Base-by-base conservation (phyloP, 495 filamentous ascomycete species). In the Neurospora discreta region DNA sequence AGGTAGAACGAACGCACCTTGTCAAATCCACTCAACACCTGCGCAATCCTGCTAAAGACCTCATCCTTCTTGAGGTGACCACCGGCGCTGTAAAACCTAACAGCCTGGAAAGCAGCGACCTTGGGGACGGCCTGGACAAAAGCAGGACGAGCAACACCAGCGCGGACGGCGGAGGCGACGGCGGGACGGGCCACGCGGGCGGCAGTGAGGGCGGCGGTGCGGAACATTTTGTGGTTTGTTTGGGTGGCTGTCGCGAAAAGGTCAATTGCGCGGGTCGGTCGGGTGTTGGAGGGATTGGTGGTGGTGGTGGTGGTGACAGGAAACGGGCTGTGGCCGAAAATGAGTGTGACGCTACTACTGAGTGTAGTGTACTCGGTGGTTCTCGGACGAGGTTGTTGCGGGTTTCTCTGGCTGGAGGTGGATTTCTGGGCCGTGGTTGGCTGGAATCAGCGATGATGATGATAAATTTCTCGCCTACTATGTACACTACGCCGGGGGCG, bases 21-120 rank as follows among this genome's bases (percentile, higher is more conserved):
- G 85, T 99, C 95, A 84, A 98, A 99, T 80, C 91, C 93, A 80
- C 91, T 90, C 81, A 99, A 82, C 72, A 99, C 86, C 84, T 91
- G 90, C 83, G 97, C 87, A 87, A 99, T 98, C 78, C 95, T 90
- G 68, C 92, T 91, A 83, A 97, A 91, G 72, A 98, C 91, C 82
- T 98, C 94, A 11, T 88, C 84, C 87, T 93, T 91, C 72, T 87
- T 84, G 58, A 98, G 85, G 58, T 89, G 90, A 71, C 89, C 89
- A 65, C 87, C 88, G 60, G 95, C 91, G 68, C 94, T 94, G 85
- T 99, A 99, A 84, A 88, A 90, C 80, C 95, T 87, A 76, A 92
- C 83, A 72, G 86, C 85, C 80, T 88, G 86, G 80, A 86, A 85
- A 72, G 82, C 84, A 71, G 82, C 81, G 72, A 81, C 77, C 72